A percentile compares a stretch with the other conserved stretches of the same genome.
phyloP scores from a whole-genome alignment of 2,329 filamentous ascomycete species.

The Celoporthe dispersa region DNA sequence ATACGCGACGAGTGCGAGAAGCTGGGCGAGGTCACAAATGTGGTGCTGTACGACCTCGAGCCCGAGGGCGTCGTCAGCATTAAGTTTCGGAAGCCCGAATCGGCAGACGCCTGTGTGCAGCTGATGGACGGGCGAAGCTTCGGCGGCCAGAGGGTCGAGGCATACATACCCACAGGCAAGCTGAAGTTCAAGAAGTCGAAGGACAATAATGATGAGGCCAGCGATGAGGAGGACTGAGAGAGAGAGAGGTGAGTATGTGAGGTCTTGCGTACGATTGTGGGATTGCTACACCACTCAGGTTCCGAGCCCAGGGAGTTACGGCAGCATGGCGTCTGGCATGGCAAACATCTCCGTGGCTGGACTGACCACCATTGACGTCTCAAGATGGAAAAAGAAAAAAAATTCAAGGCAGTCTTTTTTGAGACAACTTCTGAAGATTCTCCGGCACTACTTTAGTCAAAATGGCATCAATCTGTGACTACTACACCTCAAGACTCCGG shows the following conservation, averaged over 20 bases:
- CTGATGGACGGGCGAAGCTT: slow-evolving; percentile 83
- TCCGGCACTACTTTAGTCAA: slow-evolving; percentile 20
- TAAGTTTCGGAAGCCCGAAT: slow-evolving; percentile 73
- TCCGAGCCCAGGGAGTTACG: background rate
- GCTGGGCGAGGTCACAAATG: slow-evolving; percentile 85
- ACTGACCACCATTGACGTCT: background rate
- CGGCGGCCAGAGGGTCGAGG: slow-evolving; percentile 71
- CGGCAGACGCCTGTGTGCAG: slow-evolving; percentile 73
- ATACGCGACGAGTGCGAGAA: slow-evolving; percentile 89
- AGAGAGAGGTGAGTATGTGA: slow-evolving; percentile 21
- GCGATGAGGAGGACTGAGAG: slow-evolving; percentile 43
- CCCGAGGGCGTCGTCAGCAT: slow-evolving; percentile 83
- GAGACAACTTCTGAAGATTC: background rate
- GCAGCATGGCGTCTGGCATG: background rate
- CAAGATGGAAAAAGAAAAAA: background rate
- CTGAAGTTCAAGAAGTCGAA: slow-evolving; percentile 76
- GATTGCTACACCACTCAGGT: background rate
- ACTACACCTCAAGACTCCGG: slow-evolving; percentile 13
- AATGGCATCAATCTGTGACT: slow-evolving; percentile 29
- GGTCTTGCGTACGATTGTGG: background rate
- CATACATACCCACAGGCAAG: slow-evolving; percentile 70
- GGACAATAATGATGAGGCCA: slow-evolving; percentile 55
- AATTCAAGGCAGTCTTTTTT: background rate
- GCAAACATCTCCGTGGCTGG: background rate
- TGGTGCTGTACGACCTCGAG: slow-evolving; percentile 88